Evolutionary conservation across 2,329 filamentous ascomycete species (phyloP).

Genomic region (Ustilaginoidea virens): DNA sequence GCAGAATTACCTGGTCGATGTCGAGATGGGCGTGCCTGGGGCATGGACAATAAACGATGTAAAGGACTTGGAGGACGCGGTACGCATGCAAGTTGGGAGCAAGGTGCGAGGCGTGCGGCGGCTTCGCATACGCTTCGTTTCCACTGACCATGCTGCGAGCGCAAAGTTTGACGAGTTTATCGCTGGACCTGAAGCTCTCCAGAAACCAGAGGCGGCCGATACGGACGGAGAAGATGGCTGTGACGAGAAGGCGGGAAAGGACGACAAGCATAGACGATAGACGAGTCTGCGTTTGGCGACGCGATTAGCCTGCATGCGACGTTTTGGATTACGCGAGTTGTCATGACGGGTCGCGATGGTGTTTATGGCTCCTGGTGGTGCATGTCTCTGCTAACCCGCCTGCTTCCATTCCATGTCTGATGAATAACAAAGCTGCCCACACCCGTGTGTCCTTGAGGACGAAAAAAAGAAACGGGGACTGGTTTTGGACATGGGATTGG

Average conservation of each 20-base stretch:
- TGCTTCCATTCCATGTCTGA: no score
- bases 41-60: constrained; percentile 61
- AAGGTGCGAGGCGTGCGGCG: constrained; percentile 74
- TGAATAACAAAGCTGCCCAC: no score
- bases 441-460: no score
- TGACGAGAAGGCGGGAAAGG: constrained; percentile 19
- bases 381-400: no score
- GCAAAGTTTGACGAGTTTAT: constrained; percentile 69
- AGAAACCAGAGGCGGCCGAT: constrained; percentile 41
- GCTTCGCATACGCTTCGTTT: constrained; percentile 71
- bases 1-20: constrained; percentile 86
- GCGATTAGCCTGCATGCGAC: no score
- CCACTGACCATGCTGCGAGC: constrained; percentile 41
- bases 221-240: constrained; percentile 31
- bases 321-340: no score
- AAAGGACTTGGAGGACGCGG: constrained; percentile 52
- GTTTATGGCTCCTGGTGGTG: no score
- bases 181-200: constrained; percentile 33
- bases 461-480: no score
- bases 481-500: no score
- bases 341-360: no score
- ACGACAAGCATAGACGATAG: constrained; percentile 16
- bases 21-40: constrained; percentile 69
- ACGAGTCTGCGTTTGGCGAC: no score
- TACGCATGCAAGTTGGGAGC: constrained; percentile 57